Conservation (phyloP, 2,329 filamentous ascomycete genomes). For the Ophiostoma sp. region DNA sequence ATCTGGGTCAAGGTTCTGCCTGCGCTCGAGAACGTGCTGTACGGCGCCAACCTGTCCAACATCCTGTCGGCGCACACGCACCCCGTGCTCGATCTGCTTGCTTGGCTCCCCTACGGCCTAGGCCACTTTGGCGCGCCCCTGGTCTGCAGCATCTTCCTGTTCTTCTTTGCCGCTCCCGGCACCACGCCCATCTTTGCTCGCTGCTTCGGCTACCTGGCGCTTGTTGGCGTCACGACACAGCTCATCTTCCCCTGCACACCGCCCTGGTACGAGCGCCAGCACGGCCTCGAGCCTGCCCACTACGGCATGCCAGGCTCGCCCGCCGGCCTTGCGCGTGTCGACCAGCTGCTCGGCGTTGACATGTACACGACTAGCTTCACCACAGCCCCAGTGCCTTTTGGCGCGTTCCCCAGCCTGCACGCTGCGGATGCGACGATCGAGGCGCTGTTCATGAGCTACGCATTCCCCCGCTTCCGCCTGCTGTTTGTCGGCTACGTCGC, state of each 20-base stretch:
- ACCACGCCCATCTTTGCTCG: conserved; percentile 79
- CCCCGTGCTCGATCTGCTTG: conserved; percentile 75
- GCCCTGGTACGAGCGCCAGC: conserved; percentile 93
- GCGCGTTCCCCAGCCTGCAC: conserved; percentile 90
- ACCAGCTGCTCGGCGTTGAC: conserved; percentile 83
- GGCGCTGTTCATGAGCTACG: conserved; percentile 86
- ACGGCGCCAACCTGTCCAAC: conserved; percentile 92
- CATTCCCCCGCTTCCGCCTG: conserved; percentile 76
- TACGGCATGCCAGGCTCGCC: conserved; percentile 88
- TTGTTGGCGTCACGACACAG: conserved; percentile 81
- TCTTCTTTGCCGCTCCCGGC: conserved; percentile 81
- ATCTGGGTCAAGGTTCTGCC: conserved; percentile 96
- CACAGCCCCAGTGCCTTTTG: conserved; percentile 85
- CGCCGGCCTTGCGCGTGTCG: conserved; percentile 81
- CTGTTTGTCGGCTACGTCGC: conserved; percentile 77
- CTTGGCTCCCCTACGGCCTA: conserved; percentile 90
- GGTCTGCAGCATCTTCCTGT: conserved; percentile 71
- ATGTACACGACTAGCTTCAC: conserved; percentile 91
- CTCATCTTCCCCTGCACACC: conserved; percentile 88
- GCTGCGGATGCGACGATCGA: conserved; percentile 84
- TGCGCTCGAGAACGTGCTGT: conserved; percentile 91
- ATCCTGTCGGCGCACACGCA: conserved; percentile 88
- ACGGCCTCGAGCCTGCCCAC: conserved; percentile 83
- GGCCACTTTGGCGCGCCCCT: conserved; percentile 84
- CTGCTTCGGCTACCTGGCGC: conserved; percentile 88